These are phyloP conservation scores for Camelina neglecta DNA, from an alignment of 345 rosid genomes.

Conservation along the genomic window DNA sequence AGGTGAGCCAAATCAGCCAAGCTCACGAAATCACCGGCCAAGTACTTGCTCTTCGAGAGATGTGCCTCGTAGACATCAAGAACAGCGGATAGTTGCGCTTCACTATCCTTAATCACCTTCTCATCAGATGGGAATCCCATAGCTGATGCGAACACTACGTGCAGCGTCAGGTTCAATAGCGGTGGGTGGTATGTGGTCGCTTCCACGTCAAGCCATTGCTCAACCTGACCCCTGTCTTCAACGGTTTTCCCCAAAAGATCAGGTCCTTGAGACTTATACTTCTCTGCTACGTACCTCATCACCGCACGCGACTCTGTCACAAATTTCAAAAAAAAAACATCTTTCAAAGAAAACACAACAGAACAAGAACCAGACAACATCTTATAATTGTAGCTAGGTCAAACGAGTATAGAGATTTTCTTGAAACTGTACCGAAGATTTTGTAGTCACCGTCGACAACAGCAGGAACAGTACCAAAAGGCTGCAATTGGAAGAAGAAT, in stretches of 20 bases:
- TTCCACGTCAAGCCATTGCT: constrained; percentile 74
- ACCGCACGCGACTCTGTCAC: constrained; percentile 72
- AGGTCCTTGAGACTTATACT: constrained; percentile 55
- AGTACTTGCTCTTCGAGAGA: constrained; percentile 63
- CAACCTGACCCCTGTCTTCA: constrained; percentile 58
- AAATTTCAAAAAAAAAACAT: constrained; percentile 1
- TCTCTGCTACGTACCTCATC: constrained; percentile 70
- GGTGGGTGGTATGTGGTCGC: constrained; percentile 62
- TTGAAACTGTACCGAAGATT: constrained; percentile 54
- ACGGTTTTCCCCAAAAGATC: constrained; percentile 46
- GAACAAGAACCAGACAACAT: not conserved
- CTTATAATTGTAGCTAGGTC: not conserved
- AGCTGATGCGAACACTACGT: constrained; percentile 51
- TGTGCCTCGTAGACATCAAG: constrained; percentile 69
- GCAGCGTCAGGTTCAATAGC: constrained; percentile 46
- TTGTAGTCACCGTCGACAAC: constrained; percentile 72
- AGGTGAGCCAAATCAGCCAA: constrained; percentile 75
- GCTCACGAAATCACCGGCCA: constrained; percentile 72
- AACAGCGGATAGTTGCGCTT: constrained; percentile 59
- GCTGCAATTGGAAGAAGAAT: constrained; percentile 46
- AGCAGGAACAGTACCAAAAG: constrained; percentile 73
- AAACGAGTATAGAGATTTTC: not conserved
- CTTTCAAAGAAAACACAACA: not conserved
- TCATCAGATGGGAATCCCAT: constrained; percentile 54
- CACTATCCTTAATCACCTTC: constrained; percentile 58